These are phyloP conservation scores for Hanseniaspora valbyensis DNA, from an alignment of 805 yeast species.

Conservation along the genomic window DNA sequence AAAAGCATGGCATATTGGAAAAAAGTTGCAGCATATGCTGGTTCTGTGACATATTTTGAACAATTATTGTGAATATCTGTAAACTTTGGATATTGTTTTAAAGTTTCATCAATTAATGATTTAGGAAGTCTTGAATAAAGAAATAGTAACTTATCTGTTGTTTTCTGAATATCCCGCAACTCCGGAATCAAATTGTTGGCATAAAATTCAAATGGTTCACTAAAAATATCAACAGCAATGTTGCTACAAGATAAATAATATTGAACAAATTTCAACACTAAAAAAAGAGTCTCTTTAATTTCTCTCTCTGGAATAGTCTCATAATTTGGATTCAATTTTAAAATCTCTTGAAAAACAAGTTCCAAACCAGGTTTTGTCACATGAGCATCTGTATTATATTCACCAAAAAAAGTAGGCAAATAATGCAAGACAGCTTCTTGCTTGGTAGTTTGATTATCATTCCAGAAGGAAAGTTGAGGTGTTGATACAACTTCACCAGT, in stretches of 20 bases:
- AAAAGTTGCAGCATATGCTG: slow-evolving; percentile 5
- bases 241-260: slow-evolving; percentile 10
- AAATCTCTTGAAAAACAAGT: slow-evolving; percentile 1
- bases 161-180: not conserved
- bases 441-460: not conserved
- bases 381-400: not conserved
- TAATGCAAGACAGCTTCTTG: not conserved
- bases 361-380: slow-evolving; percentile 9
- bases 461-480: slow-evolving; percentile 3
- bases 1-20: slow-evolving; percentile 1
- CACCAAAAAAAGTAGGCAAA: slow-evolving; percentile 3
- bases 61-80: slow-evolving; percentile 1
- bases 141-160: slow-evolving; percentile 3
- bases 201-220: slow-evolving; percentile 11
- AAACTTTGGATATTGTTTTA: slow-evolving; percentile 10
- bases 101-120: not conserved
- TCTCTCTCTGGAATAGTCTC: slow-evolving; percentile 12
- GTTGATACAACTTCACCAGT: slow-evolving; percentile 6
- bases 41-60: not conserved
- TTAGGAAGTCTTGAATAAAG: slow-evolving; percentile 5
- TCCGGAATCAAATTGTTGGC: slow-evolving; percentile 7
- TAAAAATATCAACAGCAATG: slow-evolving; percentile 7
- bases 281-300: slow-evolving; percentile 8
- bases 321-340: not conserved
- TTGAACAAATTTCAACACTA: slow-evolving; percentile 12